Evolutionary conservation across 805 yeast genomes (phyloP).

Genomic region (Candida maesae): DNA sequence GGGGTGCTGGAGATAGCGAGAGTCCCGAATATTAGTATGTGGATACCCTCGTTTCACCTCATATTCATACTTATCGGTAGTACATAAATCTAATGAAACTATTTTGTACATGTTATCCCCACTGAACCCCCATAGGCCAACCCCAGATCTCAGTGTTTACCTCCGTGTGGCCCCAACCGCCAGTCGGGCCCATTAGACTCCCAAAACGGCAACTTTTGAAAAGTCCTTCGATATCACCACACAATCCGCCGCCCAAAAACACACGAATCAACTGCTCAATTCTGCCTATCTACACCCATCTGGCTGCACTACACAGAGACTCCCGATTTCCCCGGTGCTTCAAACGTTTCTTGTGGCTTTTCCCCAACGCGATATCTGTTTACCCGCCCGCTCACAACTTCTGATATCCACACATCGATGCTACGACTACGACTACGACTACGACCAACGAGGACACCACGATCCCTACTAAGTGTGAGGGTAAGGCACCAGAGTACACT

Average conservation of each 20-base stretch:
- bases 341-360: too few relatives aligned
- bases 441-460: background rate
- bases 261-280: too few relatives aligned
- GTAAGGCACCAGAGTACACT: constrained; percentile 3
- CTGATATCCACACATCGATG: constrained; percentile 1
- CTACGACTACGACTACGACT: constrained; percentile 1
- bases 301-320: too few relatives aligned
- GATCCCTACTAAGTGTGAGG: background rate
- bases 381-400: background rate
- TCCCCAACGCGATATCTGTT: too few relatives aligned
- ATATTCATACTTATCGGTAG: too few relatives aligned
- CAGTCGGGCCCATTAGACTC: too few relatives aligned
- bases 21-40: background rate
- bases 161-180: constrained; percentile 1
- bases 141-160: background rate
- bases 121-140: too few relatives aligned
- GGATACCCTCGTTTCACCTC: too few relatives aligned
- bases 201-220: constrained; percentile 1
- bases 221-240: background rate
- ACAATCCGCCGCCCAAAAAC: too few relatives aligned
- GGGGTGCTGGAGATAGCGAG: background rate
- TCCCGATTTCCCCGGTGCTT: too few relatives aligned
- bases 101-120: background rate
- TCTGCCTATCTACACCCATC: too few relatives aligned
- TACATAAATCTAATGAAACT: too few relatives aligned